phyloP scores from a whole-genome alignment of 2,329 filamentous ascomycete genomes.

The Colletotrichum aenigma region DNA sequence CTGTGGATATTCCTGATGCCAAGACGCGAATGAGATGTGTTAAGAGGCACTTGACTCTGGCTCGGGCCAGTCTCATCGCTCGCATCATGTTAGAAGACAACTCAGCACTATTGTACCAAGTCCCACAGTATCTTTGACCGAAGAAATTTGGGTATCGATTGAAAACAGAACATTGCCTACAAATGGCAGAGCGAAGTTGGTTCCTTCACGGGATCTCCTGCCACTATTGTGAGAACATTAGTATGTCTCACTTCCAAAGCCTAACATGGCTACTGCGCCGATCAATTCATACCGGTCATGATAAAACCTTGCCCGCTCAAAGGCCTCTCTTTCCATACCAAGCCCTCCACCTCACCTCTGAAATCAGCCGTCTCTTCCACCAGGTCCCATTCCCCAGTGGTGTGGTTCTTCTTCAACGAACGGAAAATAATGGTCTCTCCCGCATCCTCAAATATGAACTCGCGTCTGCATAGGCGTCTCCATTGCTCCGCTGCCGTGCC shows the following conservation, averaged over 20 bases:
- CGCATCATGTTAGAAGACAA: not conserved
- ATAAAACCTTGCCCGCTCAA: constrained; percentile 37
- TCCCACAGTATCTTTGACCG: not conserved
- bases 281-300: constrained; percentile 29
- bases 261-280: not conserved
- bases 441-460: constrained; percentile 43
- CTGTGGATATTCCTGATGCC: not conserved
- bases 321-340: constrained; percentile 39
- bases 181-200: not conserved
- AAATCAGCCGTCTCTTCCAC: constrained; percentile 41
- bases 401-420: constrained; percentile 33
- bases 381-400: constrained; percentile 37
- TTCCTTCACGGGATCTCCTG: not conserved
- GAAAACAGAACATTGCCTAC: not conserved
- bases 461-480: constrained; percentile 41
- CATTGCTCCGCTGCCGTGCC: constrained; percentile 40
- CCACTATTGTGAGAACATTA: not conserved
- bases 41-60: not conserved
- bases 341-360: constrained; percentile 27
- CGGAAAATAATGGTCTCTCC: constrained; percentile 36
- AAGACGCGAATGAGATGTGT: not conserved
- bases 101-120: not conserved
- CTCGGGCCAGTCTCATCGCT: not conserved
- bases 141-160: not conserved
- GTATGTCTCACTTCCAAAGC: not conserved